A percentile compares a stretch with the other conserved stretches of the same genome.
These are phyloP conservation scores for Arthrocladium fulminans DNA, from an alignment of 2,329 filamentous ascomycete genomes.

Conservation along the genomic window DNA sequence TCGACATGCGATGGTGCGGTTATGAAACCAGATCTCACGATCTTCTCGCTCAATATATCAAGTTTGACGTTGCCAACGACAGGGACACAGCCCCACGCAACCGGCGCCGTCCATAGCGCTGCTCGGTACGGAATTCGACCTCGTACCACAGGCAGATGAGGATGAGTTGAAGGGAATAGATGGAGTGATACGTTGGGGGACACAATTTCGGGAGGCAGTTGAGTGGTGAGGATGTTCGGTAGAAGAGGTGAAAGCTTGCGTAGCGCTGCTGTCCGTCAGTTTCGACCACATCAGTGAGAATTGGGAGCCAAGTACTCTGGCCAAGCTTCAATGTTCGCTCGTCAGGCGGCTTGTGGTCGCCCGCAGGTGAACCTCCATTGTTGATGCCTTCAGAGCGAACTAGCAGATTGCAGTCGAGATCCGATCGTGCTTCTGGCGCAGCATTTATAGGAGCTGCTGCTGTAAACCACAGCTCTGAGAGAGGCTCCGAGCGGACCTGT, in stretches of 20 bases:
- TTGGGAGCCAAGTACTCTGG: slow-evolving; percentile 41
- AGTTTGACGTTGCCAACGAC: slow-evolving; percentile 83
- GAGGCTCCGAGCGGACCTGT: slow-evolving; percentile 30
- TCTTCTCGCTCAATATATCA: slow-evolving; percentile 80
- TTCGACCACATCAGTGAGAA: not conserved
- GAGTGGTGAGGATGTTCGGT: slow-evolving; percentile 51
- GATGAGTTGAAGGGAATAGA: slow-evolving; percentile 53
- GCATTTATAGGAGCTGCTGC: slow-evolving; percentile 9
- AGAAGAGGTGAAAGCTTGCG: slow-evolving; percentile 54
- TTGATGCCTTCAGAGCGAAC: slow-evolving; percentile 5
- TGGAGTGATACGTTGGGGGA: slow-evolving; percentile 54
- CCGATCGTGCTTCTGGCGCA: not conserved
- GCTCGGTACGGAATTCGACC: slow-evolving; percentile 86
- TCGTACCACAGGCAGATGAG: slow-evolving; percentile 76
- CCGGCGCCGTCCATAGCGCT: slow-evolving; percentile 88
- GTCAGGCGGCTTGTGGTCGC: slow-evolving; percentile 44
- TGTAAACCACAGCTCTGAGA: slow-evolving; percentile 30
- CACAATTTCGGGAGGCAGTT: slow-evolving; percentile 53
- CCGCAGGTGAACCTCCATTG: slow-evolving; percentile 18
- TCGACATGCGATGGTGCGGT: slow-evolving; percentile 28
- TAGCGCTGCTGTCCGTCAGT: slow-evolving; percentile 39
- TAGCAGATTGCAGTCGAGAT: slow-evolving; percentile 10
- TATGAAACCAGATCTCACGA: slow-evolving; percentile 51
- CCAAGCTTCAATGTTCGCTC: slow-evolving; percentile 54
- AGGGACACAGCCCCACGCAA: slow-evolving; percentile 90